Conservation (phyloP, 768 basidiomycete genomes). For the Leccinum fibrillosum region DNA sequence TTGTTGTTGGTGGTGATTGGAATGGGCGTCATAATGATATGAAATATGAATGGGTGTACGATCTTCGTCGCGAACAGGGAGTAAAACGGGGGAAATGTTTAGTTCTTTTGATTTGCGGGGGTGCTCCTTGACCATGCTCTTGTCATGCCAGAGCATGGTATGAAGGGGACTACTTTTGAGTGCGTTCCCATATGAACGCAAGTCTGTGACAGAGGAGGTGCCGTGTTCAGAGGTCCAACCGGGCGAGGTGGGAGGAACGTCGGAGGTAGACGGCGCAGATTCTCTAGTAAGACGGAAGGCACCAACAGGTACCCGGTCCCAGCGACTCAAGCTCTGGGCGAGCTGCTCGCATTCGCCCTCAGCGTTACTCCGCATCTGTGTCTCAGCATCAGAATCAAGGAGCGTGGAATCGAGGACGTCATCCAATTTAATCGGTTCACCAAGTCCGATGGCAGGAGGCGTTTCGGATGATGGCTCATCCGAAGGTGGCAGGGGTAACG, state of each 20-base stretch:
- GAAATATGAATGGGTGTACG: slow-evolving; percentile 48
- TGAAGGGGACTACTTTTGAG: slow-evolving; percentile 56
- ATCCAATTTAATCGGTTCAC: slow-evolving; percentile 57
- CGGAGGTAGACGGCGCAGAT: slow-evolving; percentile 22
- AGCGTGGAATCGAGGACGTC: slow-evolving; percentile 78
- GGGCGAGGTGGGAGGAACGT: slow-evolving; percentile 23
- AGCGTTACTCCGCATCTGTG: slow-evolving; percentile 25
- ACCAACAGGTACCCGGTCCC: slow-evolving; percentile 72
- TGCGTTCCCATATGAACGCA: slow-evolving; percentile 35
- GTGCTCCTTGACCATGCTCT: slow-evolving; percentile 18
- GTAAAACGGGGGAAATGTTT: slow-evolving; percentile 48
- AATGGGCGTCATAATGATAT: slow-evolving; percentile 32
- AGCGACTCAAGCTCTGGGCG: slow-evolving; percentile 53
- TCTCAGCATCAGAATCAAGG: slow-evolving; percentile 54
- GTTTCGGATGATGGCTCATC: slow-evolving; percentile 35
- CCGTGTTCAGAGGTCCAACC: slow-evolving; percentile 28
- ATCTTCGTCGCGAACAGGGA: slow-evolving; percentile 54
- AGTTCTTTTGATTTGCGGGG: slow-evolving; percentile 31
- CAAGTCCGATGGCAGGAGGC: slow-evolving; percentile 37
- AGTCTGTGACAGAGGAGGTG: slow-evolving; percentile 17
- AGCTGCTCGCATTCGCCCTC: slow-evolving; percentile 40
- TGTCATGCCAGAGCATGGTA: slow-evolving; percentile 50
- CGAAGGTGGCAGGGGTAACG: slow-evolving; percentile 30
- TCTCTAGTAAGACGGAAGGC: slow-evolving; percentile 66
- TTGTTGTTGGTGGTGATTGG: slow-evolving; percentile 32